Conservation (phyloP, 176 grass and related monocot genomes). For the Hordeum marinum region DNA sequence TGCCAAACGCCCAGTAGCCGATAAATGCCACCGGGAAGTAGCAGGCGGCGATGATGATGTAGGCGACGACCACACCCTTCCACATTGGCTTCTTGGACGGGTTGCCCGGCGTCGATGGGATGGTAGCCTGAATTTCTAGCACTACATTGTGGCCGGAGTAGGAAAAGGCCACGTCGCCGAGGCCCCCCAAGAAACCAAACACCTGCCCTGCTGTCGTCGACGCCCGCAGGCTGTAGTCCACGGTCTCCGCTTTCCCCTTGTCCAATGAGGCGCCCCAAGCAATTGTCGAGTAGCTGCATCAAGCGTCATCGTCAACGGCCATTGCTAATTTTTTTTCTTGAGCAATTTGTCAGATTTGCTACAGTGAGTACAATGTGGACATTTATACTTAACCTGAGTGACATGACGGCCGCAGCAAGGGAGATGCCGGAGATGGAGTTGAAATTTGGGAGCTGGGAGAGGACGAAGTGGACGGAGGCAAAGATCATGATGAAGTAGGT, state of each 20-base stretch:
- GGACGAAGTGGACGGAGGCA: constrained; percentile 69
- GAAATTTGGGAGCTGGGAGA: constrained; percentile 83
- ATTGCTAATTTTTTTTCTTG: not conserved
- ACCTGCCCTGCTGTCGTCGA: constrained; percentile 47
- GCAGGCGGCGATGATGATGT: constrained; percentile 71
- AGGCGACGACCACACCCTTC: constrained; percentile 84
- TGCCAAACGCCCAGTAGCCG: constrained; percentile 80
- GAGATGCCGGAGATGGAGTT: constrained; percentile 94
- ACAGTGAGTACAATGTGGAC: not conserved
- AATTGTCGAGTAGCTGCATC: constrained; percentile 69
- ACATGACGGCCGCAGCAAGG: constrained; percentile 89
- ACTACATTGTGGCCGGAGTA: constrained; percentile 91
- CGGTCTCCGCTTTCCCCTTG: constrained; percentile 53
- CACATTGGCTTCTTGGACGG: constrained; percentile 97
- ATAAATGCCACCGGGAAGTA: constrained; percentile 85
- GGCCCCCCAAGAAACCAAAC: constrained; percentile 63
- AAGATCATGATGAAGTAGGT: constrained; percentile 98
- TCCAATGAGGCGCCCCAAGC: constrained; percentile 70
- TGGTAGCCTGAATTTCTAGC: constrained; percentile 83
- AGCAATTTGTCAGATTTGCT: not conserved
- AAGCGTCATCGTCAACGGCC: not conserved
- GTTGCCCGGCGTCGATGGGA: constrained; percentile 65
- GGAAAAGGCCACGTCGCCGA: constrained; percentile 67
- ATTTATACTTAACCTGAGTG: constrained; percentile 39
- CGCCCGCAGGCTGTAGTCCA: constrained; percentile 42